A percentile compares a stretch with the other conserved stretches of the same genome.
Conservation (phyloP, 345 rosid genomes). For the Euphorbia peplus region DNA sequence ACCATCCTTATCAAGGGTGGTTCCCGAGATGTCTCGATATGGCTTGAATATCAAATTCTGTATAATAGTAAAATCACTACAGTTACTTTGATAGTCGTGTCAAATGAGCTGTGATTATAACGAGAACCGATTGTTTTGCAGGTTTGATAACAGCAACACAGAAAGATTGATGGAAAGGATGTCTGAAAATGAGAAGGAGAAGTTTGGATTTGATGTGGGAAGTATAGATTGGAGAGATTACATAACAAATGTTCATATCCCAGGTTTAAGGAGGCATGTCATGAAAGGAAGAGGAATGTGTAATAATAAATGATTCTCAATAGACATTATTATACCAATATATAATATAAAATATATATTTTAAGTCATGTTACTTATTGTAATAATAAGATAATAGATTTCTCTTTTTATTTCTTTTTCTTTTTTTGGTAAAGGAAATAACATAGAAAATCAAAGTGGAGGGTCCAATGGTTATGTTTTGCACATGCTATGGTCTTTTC, state of each 20-base stretch:
- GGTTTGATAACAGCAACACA: constrained; percentile 86
- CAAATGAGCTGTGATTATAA: no score
- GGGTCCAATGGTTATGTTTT: neutral
- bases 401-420: neutral
- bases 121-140: constrained; percentile 27
- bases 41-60: no score
- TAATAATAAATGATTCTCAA: no score
- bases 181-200: constrained; percentile 71
- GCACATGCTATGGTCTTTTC: neutral
- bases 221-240: constrained; percentile 30
- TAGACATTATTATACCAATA: neutral
- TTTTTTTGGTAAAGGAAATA: neutral
- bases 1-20: no score
- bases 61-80: no score
- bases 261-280: constrained; percentile 30
- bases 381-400: constrained; percentile 17
- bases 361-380: constrained; percentile 3
- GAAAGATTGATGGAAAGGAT: constrained; percentile 62
- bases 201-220: constrained; percentile 53
- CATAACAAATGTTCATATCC: constrained; percentile 29
- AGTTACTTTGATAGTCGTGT: no score
- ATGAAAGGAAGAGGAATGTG: constrained; percentile 25
- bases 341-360: no score
- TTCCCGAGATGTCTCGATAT: no score
- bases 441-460: neutral